A percentile compares a stretch with the other conserved stretches of the same genome.
Conservation (phyloP, 495 filamentous ascomycete genomes). For the Baudoinia panamericana region DNA sequence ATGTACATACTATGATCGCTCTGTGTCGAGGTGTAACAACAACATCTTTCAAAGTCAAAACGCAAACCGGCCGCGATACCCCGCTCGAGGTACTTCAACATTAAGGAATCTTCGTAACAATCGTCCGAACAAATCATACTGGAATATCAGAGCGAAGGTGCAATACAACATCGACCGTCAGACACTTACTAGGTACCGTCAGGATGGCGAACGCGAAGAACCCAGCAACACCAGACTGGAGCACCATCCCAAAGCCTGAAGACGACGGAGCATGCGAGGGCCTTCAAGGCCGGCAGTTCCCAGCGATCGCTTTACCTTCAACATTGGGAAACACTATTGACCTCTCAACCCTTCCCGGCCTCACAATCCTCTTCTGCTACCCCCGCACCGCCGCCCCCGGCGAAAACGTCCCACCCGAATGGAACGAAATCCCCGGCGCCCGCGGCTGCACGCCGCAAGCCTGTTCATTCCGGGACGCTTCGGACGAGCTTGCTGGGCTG, state of each 20-base stretch:
- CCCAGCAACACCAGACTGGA: conserved; percentile 1
- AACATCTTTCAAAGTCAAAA: too few species aligned
- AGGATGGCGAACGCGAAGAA: too few species aligned
- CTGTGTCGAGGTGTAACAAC: too few species aligned
- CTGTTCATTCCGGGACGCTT: conserved; percentile 24
- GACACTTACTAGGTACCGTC: too few species aligned
- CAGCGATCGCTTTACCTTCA: conserved; percentile 13
- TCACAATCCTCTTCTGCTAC: conserved; percentile 25
- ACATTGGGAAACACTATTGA: conserved; percentile 19
- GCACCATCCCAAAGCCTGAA: conserved; percentile 14
- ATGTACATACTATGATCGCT: too few species aligned
- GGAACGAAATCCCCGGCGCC: conserved; percentile 25
- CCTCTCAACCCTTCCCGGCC: conserved; percentile 18
- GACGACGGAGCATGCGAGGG: conserved; percentile 25
- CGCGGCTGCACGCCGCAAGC: conserved; percentile 28
- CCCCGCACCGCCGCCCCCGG: conserved; percentile 19
- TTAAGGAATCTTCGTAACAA: too few species aligned
- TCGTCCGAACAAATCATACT: too few species aligned
- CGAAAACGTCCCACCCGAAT: conserved; percentile 18
- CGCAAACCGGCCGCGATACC: too few species aligned
- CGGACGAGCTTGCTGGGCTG: conserved; percentile 5
- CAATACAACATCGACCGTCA: too few species aligned
- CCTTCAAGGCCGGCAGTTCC: conserved; percentile 10
- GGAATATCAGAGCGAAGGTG: too few species aligned
- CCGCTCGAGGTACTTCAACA: too few species aligned